A percentile compares a stretch with the other conserved stretches of the same genome.
Evolutionary conservation across 2,329 filamentous ascomycete species (phyloP).

Genomic region (Phialophora verrucosa): DNA sequence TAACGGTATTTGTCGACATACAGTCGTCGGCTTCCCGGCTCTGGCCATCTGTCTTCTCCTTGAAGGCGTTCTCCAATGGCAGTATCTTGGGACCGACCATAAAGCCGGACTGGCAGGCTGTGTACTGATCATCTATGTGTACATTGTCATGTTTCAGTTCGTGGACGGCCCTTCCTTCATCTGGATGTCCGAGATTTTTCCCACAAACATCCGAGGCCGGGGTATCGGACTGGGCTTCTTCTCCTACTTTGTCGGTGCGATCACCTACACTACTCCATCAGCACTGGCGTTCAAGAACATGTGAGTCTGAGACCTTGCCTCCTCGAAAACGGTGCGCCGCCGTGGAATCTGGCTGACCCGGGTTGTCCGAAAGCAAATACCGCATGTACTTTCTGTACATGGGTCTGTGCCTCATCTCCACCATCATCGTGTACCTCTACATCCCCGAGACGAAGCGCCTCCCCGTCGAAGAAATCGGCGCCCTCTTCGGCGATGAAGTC

Average conservation of each 20-base stretch:
- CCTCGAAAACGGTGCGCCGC: not conserved
- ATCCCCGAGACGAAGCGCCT: conserved; percentile 44
- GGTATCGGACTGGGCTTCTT: conserved; percentile 31
- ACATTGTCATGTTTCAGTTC: conserved; percentile 45
- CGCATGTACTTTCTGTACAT: conserved; percentile 41
- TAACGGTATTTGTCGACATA: not conserved
- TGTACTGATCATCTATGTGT: conserved; percentile 50
- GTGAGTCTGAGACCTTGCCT: conserved; percentile 10
- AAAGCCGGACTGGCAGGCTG: conserved; percentile 45
- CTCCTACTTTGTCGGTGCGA: conserved; percentile 26
- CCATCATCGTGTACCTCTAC: conserved; percentile 25
- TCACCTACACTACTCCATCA: conserved; percentile 25
- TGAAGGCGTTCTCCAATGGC: conserved; percentile 46
- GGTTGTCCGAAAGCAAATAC: conserved; percentile 17
- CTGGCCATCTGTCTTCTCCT: conserved; percentile 49
- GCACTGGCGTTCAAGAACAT: conserved; percentile 25
- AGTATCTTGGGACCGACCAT: conserved; percentile 45
- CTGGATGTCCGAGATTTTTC: conserved; percentile 33
- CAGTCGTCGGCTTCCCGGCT: conserved; percentile 42
- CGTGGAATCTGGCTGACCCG: not conserved
- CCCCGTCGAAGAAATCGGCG: conserved; percentile 48
- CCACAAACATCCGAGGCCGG: conserved; percentile 29
- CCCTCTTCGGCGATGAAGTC: conserved; percentile 40
- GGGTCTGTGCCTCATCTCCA: conserved; percentile 23
- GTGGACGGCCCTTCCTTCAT: conserved; percentile 55